Base-by-base conservation (phyloP, 805 yeast species). In the Saturnispora galanensis region DNA sequence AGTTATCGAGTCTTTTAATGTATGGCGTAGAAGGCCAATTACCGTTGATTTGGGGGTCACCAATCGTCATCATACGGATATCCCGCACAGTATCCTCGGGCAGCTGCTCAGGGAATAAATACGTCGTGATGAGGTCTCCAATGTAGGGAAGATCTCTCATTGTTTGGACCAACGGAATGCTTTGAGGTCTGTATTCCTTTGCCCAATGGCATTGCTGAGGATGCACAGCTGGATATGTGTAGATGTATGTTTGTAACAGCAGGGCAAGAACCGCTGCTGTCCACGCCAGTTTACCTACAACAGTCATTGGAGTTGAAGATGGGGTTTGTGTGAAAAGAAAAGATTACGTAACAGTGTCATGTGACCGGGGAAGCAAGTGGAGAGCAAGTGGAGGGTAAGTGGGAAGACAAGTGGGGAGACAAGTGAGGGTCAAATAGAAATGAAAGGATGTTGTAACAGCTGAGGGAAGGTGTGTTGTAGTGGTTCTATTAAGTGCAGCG, bases 21-120 rank as follows among this genome's bases (percentile, higher is more conserved):
- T 80, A 78, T 11, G 81, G 76, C 1, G 95, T 82, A 21, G 69
- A 66, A 7, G 73, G 75, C 83, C 86, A 79, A 53, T 80, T 76
- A 2, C 98, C 98, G 50, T 90, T 84, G 61, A 93, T 89, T 66
- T 93, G 98, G 0, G 98, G 98, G 57, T 93, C 98, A 6, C 97
- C 98, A 61, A 88, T 81, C 5, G 95, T 83, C 51, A 89, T 61
- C 63, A 93, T 63, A 50, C 76, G 77, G 42, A 89, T 73, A 52
- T 53, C 59, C 15, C 45, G 39, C 3, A 60, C 48, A 1, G 42
- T 45, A 12, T 39, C 49, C 9, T 35, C 45, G 4, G 26, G 5
- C 3, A 32, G 9, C 47, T 42, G 47, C 41, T 60, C 62, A 5
- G 53, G 45, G 29, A 62, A 16, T 45, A 68, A 50, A 52, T 67